Base-by-base conservation (phyloP, 345 rosid genomes). In the Salix caprea region DNA sequence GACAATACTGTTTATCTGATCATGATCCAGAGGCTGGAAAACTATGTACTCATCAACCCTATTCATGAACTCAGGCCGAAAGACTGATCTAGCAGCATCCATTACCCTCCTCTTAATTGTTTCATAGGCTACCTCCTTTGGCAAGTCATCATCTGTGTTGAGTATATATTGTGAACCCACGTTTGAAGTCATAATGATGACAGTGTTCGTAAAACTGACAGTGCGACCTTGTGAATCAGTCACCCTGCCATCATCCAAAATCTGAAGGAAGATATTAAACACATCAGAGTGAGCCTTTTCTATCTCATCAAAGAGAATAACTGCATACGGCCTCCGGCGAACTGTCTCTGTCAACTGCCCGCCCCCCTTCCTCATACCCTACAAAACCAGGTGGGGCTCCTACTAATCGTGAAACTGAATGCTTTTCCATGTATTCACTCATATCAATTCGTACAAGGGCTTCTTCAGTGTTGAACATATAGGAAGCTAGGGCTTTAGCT, bases 351-450 rank as follows among this genome's bases (percentile, higher is more conserved):
- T 94, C 76, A 96, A 79, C 72, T 96, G 99, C 14, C 97, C 98
- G 99, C 14, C 98, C 99, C 73, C 99, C 99, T 82, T 94, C 99
- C 84, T 96, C 99, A 21, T 96, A 94, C 21, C 99, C 98, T 24
- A 94, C 96, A 69, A 94, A 96, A 70, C 99, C 99, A 2, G 99
- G 99, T 64, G 99, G 99, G 72, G 99, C 99, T 39, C 99, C 99
- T 39, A 92, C 92, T 84, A 96, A 90, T 77, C 99, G 86, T 9
- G 99, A 92, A 65, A 96, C 99, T 5, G 98, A 91, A 86, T 96
- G 99, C 77, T 96, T 96, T 84, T 96, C 99, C 98, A 92, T 96
- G 81, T 96, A 96, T 83, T 96, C 99, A 26, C 99, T 96, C 99
- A 96, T 96, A 78, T 96, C 98, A 34, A 96, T 94, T 67, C 97